Evolutionary conservation across 1,284 basidiomycete species (phyloP), one percentile per base, ranked within the genome.

Genomic region (Ganoderma meredithae): DNA sequence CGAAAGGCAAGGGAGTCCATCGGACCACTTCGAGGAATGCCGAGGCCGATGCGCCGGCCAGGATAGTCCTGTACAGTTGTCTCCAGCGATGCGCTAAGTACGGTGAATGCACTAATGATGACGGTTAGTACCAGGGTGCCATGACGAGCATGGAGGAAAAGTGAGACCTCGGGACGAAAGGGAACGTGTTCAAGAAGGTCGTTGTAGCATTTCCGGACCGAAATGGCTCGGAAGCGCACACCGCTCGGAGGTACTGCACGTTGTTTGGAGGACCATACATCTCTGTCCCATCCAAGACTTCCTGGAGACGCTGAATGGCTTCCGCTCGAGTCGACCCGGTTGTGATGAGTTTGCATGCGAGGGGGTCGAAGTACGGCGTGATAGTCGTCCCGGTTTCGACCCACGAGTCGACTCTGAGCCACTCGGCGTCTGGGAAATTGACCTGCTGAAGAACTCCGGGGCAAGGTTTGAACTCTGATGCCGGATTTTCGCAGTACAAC

Each of bases 1-100:
- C 84, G 79, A 75, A 91, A 88, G 0, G 90, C 86, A 8, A 88
- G 77, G 12, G 81, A 73, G 75, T 94, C 92, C 85, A 90, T 88
- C 0, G 90, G 87, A 0, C 92, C 92, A 67, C 87, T 86, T n/a
- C 81, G 83, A 0, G 92, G 92, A 10, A 93, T 84, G 15, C 92
- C 91, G 53, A 86, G 79, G 0, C 88, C 86, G 1, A 86, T 81
- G 0, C 76, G 78, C 17, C 92, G 83, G 1, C 88, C 88, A 2
- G 90, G 89, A 25, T 88, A 82, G 73, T 92, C 90, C 75, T 93
- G 92, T 0, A 93, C 81, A 0, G 88, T 86, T 1, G 85, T 85
- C 49, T 89, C 87, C 25, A 92, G 79, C 0, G 91, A 90, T 0
- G 85, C 81, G 5, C 83, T 82, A 12, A 90, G 62, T 1, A 93